These are phyloP conservation scores for Heliosperma pusillum DNA, from an alignment of 148 eudicot species.

Conservation along the genomic window DNA sequence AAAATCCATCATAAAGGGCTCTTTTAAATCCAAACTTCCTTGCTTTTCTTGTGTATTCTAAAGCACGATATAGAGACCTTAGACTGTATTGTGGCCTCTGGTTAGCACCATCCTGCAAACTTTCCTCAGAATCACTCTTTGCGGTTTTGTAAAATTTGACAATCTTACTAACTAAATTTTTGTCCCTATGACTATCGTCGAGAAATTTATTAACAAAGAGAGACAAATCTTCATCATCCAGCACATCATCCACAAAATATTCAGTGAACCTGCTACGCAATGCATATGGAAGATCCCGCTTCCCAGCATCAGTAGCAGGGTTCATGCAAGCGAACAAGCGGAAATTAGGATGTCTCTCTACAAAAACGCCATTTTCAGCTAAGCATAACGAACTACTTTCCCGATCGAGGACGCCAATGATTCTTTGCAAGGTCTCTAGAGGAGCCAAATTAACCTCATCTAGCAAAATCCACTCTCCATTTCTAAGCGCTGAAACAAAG, in stretches of 20 bases:
- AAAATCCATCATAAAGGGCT: slow-evolving; percentile 89
- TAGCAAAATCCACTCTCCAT: slow-evolving; percentile 95
- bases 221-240: slow-evolving; percentile 72
- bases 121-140: slow-evolving; percentile 78
- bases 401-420: slow-evolving; percentile 89
- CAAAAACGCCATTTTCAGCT: slow-evolving; percentile 88
- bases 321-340: slow-evolving; percentile 99
- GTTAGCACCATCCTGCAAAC: slow-evolving; percentile 94
- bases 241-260: slow-evolving; percentile 81
- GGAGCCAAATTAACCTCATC: slow-evolving; percentile 99
- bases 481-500: slow-evolving; percentile 78
- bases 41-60: slow-evolving; percentile 70
- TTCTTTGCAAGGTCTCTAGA: slow-evolving; percentile 89
- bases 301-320: slow-evolving; percentile 99
- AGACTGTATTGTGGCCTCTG: slow-evolving; percentile 98
- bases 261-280: slow-evolving; percentile 86
- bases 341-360: slow-evolving; percentile 65
- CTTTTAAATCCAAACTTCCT: slow-evolving; percentile 43
- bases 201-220: slow-evolving; percentile 61
- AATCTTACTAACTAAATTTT: slow-evolving; percentile 45
- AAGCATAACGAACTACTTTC: slow-evolving; percentile 89
- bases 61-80: slow-evolving; percentile 89
- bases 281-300: slow-evolving; percentile 80
- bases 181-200: slow-evolving; percentile 41
- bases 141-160: slow-evolving; percentile 78